Evolutionary conservation across 352 stramenopile genomes (phyloP), one percentile per base, ranked within the genome.

Genomic region (Pelagophyceae sp.): DNA sequence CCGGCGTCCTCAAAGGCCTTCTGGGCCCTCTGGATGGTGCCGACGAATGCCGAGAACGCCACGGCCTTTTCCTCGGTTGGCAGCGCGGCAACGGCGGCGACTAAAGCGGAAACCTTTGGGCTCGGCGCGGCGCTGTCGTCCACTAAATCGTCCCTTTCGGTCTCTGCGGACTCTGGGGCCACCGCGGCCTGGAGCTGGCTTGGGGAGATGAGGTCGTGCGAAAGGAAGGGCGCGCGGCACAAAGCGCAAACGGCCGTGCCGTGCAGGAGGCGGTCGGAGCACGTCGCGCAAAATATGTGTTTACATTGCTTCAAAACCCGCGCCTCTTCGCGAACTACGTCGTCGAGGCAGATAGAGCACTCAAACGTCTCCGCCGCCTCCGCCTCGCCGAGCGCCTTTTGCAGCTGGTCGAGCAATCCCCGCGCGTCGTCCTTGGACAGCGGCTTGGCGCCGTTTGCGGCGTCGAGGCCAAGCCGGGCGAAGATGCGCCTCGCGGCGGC

Each of bases 201-300:
- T 58, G n/a, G 40, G 37, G 38, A 75, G 75, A 88, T 71, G 40
- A 87, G 82, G 40, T 88, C 83, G 61, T 67, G 72, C 45, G 77
- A 60, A 25, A 61, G 31, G 69, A 87, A 87, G 0, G 37, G 3
- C 32, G 69, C 31, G 20, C 85, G 78, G 65, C 85, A 89, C 60
- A 84, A 81, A 0, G 85, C 82, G 69, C 83, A 89, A 54, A 76
- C 78, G 33, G 76, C 51, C 20, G 79, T 81, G 1, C 54, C 75
- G 29, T 77, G 77, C 45, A 79, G 20, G 0, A 86, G 80, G 50
- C 81, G 63, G 23, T 71, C 32, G 72, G 85, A 82, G 69, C 82
- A 85, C 17, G 80, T 32, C 37, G 82, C 80, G 76, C 85, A 89
- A 79, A 86, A 89, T 0, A 84, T 78, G 72, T 88, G 84, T 29